These are phyloP conservation scores for Atkinsonella hypoxylon DNA, from an alignment of 2,329 filamentous ascomycete genomes.

Conservation along the genomic window DNA sequence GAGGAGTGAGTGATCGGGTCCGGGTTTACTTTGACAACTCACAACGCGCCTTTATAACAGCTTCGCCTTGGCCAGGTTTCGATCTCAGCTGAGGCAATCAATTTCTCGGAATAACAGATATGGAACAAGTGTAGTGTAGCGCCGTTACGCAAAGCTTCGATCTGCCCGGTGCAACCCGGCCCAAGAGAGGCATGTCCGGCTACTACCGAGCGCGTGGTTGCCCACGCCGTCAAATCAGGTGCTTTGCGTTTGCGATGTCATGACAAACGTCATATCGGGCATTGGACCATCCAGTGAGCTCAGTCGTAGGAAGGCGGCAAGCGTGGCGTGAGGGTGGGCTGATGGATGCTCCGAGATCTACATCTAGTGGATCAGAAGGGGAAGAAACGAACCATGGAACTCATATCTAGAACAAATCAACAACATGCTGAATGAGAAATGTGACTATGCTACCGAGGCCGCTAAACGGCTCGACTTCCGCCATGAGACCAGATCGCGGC, in stretches of 20 bases:
- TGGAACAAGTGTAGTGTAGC: background rate
- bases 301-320: no score
- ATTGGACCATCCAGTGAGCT: slow-evolving; percentile 14
- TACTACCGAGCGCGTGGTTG: background rate
- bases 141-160: background rate
- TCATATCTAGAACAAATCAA: no score
- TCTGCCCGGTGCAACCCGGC: background rate
- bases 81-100: slow-evolving; percentile 3
- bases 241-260: slow-evolving; percentile 8
- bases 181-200: background rate
- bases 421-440: no score
- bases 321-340: slow-evolving; percentile 1
- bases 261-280: slow-evolving; percentile 19
- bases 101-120: background rate
- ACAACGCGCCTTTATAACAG: background rate
- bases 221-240: background rate
- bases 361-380: background rate
- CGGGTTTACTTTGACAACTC: background rate
- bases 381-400: background rate
- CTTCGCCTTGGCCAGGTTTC: background rate
- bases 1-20: background rate
- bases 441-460: no score
- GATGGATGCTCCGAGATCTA: background rate
- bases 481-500: no score
- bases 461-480: no score